A percentile compares a stretch with the other conserved stretches of the same genome.
Conservation (phyloP, 768 basidiomycete genomes). For the Lactarius evosmus region DNA sequence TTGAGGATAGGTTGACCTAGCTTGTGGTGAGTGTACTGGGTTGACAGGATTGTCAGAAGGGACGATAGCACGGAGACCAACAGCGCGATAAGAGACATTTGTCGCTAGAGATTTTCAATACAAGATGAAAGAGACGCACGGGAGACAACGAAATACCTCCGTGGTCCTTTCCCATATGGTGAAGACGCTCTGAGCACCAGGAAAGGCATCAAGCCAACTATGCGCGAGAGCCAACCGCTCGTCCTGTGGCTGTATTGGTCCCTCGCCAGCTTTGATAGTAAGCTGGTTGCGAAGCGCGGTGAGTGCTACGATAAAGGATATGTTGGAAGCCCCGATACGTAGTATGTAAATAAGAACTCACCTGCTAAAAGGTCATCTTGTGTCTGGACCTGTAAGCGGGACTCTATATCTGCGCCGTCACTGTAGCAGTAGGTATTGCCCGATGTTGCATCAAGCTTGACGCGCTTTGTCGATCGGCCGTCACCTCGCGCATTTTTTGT, state of each 20-base stretch:
- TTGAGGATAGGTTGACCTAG: constrained; percentile 63
- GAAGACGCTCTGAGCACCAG: constrained; percentile 61
- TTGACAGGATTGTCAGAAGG: constrained; percentile 58
- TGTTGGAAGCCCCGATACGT: background rate
- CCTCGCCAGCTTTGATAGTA: constrained; percentile 49
- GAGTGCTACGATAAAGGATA: constrained; percentile 37
- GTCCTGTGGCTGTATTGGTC: constrained; percentile 50
- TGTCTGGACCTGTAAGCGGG: constrained; percentile 26
- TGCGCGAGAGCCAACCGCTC: constrained; percentile 56
- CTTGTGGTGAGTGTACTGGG: constrained; percentile 65
- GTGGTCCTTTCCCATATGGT: constrained; percentile 54
- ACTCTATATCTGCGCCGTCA: constrained; percentile 23
- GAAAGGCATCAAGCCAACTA: constrained; percentile 56
- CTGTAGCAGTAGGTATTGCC: constrained; percentile 10
- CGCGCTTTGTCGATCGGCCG: constrained; percentile 30
- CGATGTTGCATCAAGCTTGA: constrained; percentile 26
- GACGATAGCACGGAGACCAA: constrained; percentile 55
- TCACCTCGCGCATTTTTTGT: constrained; percentile 4
- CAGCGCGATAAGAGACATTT: constrained; percentile 44
- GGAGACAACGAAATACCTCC: constrained; percentile 41
- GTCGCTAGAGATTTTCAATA: constrained; percentile 36
- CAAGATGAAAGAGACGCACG: background rate
- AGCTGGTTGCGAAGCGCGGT: constrained; percentile 62
- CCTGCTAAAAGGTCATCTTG: constrained; percentile 28
- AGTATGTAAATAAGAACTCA: background rate